phyloP scores from a whole-genome alignment of 2,329 filamentous ascomycete species.

The Berkeleyomyces basicola region DNA sequence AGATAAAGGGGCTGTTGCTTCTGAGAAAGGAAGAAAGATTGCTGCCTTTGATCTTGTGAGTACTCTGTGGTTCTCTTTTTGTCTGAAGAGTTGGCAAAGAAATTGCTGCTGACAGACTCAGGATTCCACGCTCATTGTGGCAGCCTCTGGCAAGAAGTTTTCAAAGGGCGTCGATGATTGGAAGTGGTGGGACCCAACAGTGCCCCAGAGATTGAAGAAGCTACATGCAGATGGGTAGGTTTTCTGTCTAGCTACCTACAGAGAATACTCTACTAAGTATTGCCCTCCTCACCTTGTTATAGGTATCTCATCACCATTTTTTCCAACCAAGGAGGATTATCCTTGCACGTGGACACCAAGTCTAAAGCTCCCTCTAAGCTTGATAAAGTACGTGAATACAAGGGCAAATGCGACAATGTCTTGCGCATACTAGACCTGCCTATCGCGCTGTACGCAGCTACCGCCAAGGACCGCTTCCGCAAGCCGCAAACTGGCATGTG shows the following conservation, averaged over 20 bases:
- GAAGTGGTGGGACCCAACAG: constrained; percentile 76
- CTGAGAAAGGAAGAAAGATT: constrained; percentile 35
- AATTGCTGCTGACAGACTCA: constrained; percentile 19
- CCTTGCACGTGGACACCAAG: constrained; percentile 57
- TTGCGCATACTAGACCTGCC: constrained; percentile 59
- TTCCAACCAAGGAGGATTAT: constrained; percentile 78
- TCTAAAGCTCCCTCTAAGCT: constrained; percentile 40
- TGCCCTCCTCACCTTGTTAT: neutral
- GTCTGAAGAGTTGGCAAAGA: neutral
- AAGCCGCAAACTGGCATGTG: constrained; percentile 89
- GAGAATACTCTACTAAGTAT: neutral
- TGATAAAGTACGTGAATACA: constrained; percentile 62
- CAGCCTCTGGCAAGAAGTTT: constrained; percentile 67
- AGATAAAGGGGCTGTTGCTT: neutral
- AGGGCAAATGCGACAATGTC: constrained; percentile 57
- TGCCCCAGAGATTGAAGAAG: constrained; percentile 49
- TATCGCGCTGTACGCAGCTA: constrained; percentile 71
- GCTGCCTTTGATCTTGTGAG: constrained; percentile 54
- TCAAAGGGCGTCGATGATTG: constrained; percentile 58
- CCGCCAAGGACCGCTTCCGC: constrained; percentile 61
- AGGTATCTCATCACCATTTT: constrained; percentile 65
- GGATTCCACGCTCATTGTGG: constrained; percentile 77
- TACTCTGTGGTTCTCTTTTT: neutral
- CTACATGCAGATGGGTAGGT: constrained; percentile 53
- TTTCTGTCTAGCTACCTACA: neutral